Evolutionary conservation across 2,329 filamentous ascomycete genomes (phyloP).

Genomic region (Camptophora hylomeconis): DNA sequence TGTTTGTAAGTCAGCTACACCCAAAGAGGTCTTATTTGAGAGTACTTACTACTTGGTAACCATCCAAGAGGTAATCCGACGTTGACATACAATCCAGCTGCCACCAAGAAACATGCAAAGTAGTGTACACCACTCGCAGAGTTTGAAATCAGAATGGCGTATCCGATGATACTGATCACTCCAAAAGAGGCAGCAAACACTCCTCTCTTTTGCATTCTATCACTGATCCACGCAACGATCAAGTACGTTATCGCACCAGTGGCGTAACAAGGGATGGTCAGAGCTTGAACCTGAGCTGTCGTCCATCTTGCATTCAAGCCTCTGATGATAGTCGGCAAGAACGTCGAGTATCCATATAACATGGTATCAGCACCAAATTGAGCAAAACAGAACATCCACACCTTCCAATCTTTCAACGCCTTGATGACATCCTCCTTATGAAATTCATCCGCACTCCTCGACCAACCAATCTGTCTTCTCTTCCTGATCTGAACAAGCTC

Average conservation of each 20-base stretch:
- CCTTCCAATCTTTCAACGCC: conserved; percentile 62
- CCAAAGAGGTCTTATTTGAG: neutral
- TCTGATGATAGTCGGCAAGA: conserved; percentile 65
- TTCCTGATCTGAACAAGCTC: conserved; percentile 41
- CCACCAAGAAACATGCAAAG: conserved; percentile 65
- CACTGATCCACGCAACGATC: conserved; percentile 51
- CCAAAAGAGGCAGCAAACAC: conserved; percentile 52
- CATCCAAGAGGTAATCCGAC: conserved; percentile 44
- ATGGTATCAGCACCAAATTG: conserved; percentile 66
- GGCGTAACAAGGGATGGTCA: conserved; percentile 68
- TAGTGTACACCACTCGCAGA: conserved; percentile 52
- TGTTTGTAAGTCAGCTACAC: conserved; percentile 43
- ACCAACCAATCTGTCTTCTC: conserved; percentile 37
- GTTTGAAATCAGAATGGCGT: conserved; percentile 53
- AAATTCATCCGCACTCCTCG: conserved; percentile 38
- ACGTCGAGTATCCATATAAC: conserved; percentile 67
- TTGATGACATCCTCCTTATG: conserved; percentile 51
- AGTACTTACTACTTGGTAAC: conserved; percentile 22
- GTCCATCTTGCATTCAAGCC: conserved; percentile 53
- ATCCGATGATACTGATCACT: conserved; percentile 51
- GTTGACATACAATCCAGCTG: conserved; percentile 54
- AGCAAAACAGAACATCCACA: conserved; percentile 54
- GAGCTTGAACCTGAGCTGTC: conserved; percentile 53
- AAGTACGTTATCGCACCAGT: conserved; percentile 60
- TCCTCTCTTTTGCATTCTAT: conserved; percentile 52